Evolutionary conservation across 192 early-diverging fungal genomes (phyloP), one percentile per base, ranked within the genome.

Genomic region (Chytriomyces sp.): DNA sequence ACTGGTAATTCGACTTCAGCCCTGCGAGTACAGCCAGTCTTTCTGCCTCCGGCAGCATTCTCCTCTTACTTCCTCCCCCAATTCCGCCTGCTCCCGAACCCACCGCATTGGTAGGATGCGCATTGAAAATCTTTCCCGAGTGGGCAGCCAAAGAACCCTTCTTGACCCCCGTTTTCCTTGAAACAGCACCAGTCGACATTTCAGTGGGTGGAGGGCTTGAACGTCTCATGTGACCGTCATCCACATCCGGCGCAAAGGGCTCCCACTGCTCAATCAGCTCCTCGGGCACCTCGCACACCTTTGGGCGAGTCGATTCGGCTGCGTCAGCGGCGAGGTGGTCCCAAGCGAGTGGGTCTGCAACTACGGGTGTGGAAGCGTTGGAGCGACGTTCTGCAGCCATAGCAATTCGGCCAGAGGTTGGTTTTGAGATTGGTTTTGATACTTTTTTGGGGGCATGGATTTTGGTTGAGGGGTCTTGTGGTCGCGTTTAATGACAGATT

Each of bases 11-110:
- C 17, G 71, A 64, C 41, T 68, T 72, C 1, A 80, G 60, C 17
- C 78, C 78, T 12, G 77, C 78, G 0, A 80, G 61, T 19, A 80
- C 58, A 28, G 59, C 67, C 26, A 74, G 36, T 4, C 78, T 44
- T 37, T 80, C 78, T 22, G 55, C 59, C 39, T 80, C 78, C 6
- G 78, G 78, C 3, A 80, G 40, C 64, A 70, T 61, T 19, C 74
- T 17, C 26, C 74, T 53, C 38, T 37, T 34, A 32, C 32, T 56
- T 0, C 73, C 73, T 1, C 54, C 53, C 12, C 68, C 59, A 40
- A 76, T 58, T 14, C 59, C 49, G 2, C 56, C 54, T 37, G 10
- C 12, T 2, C 17, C 37, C 3, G 22, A 5, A 3, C 4, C 30
- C 26, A 4, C 32, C 4, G 14, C 34, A 28, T 71, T 71, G 19